These are phyloP conservation scores for Talaromyces amestolkiae DNA, from an alignment of 2,329 filamentous ascomycete species.

Conservation along the genomic window DNA sequence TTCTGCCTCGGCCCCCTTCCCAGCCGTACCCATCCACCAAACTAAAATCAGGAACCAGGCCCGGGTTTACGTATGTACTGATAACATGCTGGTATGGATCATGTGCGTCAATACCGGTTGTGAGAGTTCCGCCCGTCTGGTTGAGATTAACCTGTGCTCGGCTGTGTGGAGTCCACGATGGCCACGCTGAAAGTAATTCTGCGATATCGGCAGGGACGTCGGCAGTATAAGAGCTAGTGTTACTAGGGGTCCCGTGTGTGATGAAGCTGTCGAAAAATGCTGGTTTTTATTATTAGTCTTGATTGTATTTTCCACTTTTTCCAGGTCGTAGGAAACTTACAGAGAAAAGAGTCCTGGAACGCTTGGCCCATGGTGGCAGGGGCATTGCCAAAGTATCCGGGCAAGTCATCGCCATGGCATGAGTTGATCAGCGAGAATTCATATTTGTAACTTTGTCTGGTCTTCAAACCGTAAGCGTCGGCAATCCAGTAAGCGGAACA, in stretches of 20 bases:
- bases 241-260: slow-evolving; percentile 38
- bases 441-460: slow-evolving; percentile 45
- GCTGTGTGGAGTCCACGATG: slow-evolving; percentile 32
- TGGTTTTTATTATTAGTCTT: too few species aligned
- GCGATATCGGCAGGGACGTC: slow-evolving; percentile 11
- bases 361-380: slow-evolving; percentile 15
- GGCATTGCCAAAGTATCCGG: slow-evolving; percentile 37
- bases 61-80: slow-evolving; percentile 29
- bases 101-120: slow-evolving; percentile 15
- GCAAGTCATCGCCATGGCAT: slow-evolving; percentile 64
- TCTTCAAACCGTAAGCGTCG: slow-evolving; percentile 41
- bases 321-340: slow-evolving; percentile 21
- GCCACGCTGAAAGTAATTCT: slow-evolving; percentile 30
- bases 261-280: slow-evolving; percentile 50
- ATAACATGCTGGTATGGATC: slow-evolving; percentile 23
- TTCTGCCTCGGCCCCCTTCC: slow-evolving; percentile 48
- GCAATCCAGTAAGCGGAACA: slow-evolving; percentile 58
- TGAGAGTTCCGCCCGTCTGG: slow-evolving; percentile 42
- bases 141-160: slow-evolving; percentile 47
- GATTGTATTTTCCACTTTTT: too few species aligned
- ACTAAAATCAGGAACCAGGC: slow-evolving; percentile 38
- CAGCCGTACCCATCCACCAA: slow-evolving; percentile 46
- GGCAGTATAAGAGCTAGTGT: slow-evolving; percentile 29
- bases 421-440: slow-evolving; percentile 64
- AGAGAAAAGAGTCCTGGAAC: slow-evolving; percentile 23